A percentile compares a stretch with the other conserved stretches of the same genome.
Evolutionary conservation across 2,329 filamentous ascomycete genomes (phyloP).

Genomic region (Fusarium fujikuroi): DNA sequence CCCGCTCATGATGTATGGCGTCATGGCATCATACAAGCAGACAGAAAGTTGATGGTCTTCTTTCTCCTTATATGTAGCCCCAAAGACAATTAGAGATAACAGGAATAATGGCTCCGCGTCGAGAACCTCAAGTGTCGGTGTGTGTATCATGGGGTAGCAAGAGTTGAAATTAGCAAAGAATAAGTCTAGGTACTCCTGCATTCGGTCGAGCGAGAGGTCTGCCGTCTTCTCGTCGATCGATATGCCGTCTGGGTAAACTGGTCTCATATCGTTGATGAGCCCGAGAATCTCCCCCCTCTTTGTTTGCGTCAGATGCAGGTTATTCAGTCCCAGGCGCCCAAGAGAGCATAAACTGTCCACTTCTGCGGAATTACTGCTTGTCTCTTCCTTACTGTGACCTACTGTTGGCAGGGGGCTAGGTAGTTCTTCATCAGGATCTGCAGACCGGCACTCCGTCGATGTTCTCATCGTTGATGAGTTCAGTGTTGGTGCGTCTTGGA

Average conservation of each 20-base stretch:
- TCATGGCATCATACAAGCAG: neutral
- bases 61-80: neutral
- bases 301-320: neutral
- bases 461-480: fast-evolving
- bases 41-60: neutral
- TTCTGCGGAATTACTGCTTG: neutral
- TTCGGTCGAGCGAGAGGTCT: neutral
- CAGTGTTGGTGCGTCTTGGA: fast-evolving
- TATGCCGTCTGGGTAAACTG: neutral
- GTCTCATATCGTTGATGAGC: neutral
- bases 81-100: neutral
- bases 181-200: neutral
- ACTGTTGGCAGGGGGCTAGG: fast-evolving
- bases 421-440: fast-evolving
- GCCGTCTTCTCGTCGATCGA: neutral
- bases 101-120: neutral
- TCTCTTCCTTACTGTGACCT: fast-evolving
- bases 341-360: neutral
- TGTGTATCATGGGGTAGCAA: neutral
- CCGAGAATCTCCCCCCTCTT: neutral
- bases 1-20: neutral
- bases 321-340: fast-evolving
- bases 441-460: fast-evolving
- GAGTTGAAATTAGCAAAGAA: neutral
- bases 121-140: neutral